phyloP scores from a whole-genome alignment of 352 stramenopile genomes.

The Phytophthora citrophthora region DNA sequence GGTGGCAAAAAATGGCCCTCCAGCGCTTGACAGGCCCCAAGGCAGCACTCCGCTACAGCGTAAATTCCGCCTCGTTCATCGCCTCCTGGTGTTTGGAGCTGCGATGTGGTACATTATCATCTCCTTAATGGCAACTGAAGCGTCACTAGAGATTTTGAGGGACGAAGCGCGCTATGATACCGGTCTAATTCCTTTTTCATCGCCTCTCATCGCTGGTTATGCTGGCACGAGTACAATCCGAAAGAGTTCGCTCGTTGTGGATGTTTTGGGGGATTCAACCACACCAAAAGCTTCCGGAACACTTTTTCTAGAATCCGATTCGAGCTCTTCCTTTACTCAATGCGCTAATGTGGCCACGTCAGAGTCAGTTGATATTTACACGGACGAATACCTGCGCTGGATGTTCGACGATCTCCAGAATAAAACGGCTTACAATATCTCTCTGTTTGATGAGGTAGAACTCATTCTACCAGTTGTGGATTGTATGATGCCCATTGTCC shows the following conservation, averaged over 20 bases:
- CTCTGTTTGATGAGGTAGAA: constrained; percentile 33
- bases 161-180: constrained; percentile 26
- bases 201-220: constrained; percentile 37
- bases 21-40: background rate
- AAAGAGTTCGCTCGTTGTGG: constrained; percentile 38
- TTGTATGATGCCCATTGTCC: constrained; percentile 13
- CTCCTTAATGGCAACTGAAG: constrained; percentile 34
- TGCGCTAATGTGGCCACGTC: constrained; percentile 3
- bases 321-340: constrained; percentile 21
- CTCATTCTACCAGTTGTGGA: constrained; percentile 37
- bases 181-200: constrained; percentile 1
- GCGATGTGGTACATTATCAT: constrained; percentile 38
- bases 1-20: constrained; percentile 12
- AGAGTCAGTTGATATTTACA: constrained; percentile 38
- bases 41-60: constrained; percentile 23
- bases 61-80: constrained; percentile 21
- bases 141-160: constrained; percentile 28
- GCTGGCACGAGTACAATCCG: constrained; percentile 32
- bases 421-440: constrained; percentile 46
- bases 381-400: constrained; percentile 31
- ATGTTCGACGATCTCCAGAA: constrained; percentile 36
- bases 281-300: constrained; percentile 31
- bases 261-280: constrained; percentile 35
- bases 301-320: constrained; percentile 40
- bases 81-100: constrained; percentile 28